Evolutionary conservation across 805 yeast species (phyloP), one percentile per base, ranked within the genome.

Genomic region (Candida sphagnicola): DNA sequence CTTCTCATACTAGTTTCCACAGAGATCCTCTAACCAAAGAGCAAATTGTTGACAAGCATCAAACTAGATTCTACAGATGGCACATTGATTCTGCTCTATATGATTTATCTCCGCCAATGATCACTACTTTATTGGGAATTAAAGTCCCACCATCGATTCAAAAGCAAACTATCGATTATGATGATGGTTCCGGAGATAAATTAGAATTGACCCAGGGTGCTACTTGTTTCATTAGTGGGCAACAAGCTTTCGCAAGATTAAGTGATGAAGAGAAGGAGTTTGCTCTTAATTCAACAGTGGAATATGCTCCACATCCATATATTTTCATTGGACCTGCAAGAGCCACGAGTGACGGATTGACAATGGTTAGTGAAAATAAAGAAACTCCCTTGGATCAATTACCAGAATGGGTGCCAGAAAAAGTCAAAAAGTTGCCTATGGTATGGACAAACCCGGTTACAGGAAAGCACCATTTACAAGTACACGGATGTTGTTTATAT

Each of bases 371-470:
- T 33, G 95, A 88, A 52, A 84, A 82, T 30, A 79, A 81, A 57
- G 95, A 88, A 57, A 59, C 69, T 40, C 60, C 78, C 2, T 61
- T 86, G 15, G 81, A 79, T 46, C 71, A 84, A 47, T 71, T 88
- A 40, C 96, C 96, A 15, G 75, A 72, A 35, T 88, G 95, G 95
- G 95, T 86, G 54, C 82, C 77, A 39, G 62, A 78, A 28, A 85
- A 87, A 59, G 65, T 88, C 47, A 87, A 87, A 65, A 77, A 67
- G 45, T 71, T 87, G 46, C 96, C 96, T 10, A 67, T 88, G 68
- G 95, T 87, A 3, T 88, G 96, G 96, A 87, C 95, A 4, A 88
- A 88, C 57, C 95, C 95, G 13, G 81, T 82, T 28, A 88, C 95
- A 28, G 81, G 81, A 26, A 74, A 83, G 48, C 93, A 81, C 40